phyloP scores from a whole-genome alignment of 2,329 filamentous ascomycete species.

The Aspergillus sclerotialis region DNA sequence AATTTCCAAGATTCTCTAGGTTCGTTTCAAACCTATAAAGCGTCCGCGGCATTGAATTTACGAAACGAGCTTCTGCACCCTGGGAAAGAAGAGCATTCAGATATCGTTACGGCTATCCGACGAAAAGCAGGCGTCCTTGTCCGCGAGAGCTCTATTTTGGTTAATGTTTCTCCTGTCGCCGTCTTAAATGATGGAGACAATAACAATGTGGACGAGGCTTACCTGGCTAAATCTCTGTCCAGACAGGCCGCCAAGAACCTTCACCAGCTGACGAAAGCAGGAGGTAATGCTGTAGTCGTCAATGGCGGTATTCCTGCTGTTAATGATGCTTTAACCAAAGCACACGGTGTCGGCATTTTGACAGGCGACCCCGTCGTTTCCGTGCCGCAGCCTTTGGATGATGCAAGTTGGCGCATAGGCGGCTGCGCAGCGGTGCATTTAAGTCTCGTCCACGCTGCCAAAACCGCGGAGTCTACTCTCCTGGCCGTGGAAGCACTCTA shows the following conservation, averaged over 20 bases:
- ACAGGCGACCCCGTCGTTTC: slow-evolving; percentile 76
- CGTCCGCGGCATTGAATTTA: slow-evolving; percentile 81
- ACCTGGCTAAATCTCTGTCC: slow-evolving; percentile 69
- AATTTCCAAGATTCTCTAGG: slow-evolving; percentile 97
- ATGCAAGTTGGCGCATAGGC: slow-evolving; percentile 87
- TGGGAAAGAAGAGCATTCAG: slow-evolving; percentile 82
- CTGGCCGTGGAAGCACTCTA: slow-evolving; percentile 78
- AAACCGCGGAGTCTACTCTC: slow-evolving; percentile 62
- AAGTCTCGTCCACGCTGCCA: slow-evolving; percentile 73
- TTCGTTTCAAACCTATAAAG: slow-evolving; percentile 91
- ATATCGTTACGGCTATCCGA: slow-evolving; percentile 82
- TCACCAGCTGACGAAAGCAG: slow-evolving; percentile 62
- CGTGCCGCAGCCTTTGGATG: slow-evolving; percentile 77
- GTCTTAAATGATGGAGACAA: slow-evolving; percentile 75
- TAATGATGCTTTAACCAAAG: slow-evolving; percentile 76
- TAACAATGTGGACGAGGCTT: slow-evolving; percentile 63
- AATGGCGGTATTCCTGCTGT: slow-evolving; percentile 83
- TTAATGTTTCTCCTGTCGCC: slow-evolving; percentile 75
- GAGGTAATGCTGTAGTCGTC: slow-evolving; percentile 71
- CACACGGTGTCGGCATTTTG: slow-evolving; percentile 74
- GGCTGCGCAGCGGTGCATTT: slow-evolving; percentile 81
- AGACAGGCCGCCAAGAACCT: slow-evolving; percentile 62
- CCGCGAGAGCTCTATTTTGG: slow-evolving; percentile 70
- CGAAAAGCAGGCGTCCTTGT: slow-evolving; percentile 76
- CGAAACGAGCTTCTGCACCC: slow-evolving; percentile 87